Conservation (phyloP, 345 rosid species). For the Eucalyptus microcorys region DNA sequence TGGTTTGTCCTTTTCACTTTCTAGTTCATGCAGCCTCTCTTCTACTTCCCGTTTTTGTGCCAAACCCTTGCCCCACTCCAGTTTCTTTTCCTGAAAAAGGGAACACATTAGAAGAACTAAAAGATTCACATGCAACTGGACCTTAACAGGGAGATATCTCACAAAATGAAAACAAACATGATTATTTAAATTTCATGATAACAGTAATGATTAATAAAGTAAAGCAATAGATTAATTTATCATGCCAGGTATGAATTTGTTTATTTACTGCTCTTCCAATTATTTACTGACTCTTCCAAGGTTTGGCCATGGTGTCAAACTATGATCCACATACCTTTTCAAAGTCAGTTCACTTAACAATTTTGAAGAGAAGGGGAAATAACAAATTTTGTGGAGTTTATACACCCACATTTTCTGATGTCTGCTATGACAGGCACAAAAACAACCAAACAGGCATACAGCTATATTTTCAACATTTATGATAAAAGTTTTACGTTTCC, state of each 20-base stretch:
- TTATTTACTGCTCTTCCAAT: neutral
- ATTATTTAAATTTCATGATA: neutral
- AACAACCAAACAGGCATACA: neutral
- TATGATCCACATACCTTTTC: neutral
- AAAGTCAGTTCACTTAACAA: neutral
- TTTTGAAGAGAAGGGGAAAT: neutral
- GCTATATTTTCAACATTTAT: neutral
- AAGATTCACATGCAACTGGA: neutral
- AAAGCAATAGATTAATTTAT: neutral
- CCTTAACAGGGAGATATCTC: neutral
- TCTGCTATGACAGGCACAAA: neutral
- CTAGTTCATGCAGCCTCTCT: conserved; percentile 56
- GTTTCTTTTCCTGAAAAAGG: conserved; percentile 47
- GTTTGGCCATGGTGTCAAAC: neutral
- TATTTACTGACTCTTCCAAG: neutral
- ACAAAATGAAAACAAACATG: neutral
- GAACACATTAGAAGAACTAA: neutral
- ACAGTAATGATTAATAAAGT: neutral
- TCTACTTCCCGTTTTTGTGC: conserved; percentile 91
- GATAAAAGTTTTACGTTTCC: neutral
- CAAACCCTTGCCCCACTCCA: conserved; percentile 99
- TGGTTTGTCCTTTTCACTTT: conserved; percentile 79
- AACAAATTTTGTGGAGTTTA: neutral
- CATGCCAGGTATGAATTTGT: neutral
- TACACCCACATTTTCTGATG: neutral